phyloP scores from a whole-genome alignment of 192 early-diverging fungal species.

The Linnemannia hyalina region DNA sequence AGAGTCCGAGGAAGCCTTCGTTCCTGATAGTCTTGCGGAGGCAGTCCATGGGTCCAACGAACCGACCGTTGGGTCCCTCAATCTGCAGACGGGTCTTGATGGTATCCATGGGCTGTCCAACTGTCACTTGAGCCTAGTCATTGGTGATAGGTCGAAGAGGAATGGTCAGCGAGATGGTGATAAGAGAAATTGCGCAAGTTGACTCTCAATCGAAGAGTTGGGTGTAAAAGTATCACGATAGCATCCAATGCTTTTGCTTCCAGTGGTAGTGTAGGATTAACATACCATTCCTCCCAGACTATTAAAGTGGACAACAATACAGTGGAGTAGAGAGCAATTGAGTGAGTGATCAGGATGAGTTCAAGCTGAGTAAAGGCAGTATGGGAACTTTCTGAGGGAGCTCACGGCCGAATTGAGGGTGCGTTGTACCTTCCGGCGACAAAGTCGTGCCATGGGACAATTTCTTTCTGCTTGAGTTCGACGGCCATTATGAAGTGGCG shows the following conservation, averaged over 20 bases:
- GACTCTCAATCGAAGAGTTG: not conserved
- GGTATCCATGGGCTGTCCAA: constrained; percentile 90
- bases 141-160: not conserved
- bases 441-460: constrained; percentile 55
- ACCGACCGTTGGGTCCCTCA: constrained; percentile 65
- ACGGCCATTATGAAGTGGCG: not conserved
- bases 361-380: not conserved
- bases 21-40: constrained; percentile 83
- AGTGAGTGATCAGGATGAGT: not conserved
- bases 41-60: constrained; percentile 86
- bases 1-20: constrained; percentile 82
- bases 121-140: constrained; percentile 57
- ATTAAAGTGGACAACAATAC: not conserved
- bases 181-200: not conserved
- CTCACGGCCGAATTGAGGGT: not conserved
- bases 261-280: not conserved
- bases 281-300: constrained; percentile 55
- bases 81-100: constrained; percentile 87
- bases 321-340: not conserved
- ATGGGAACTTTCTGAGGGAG: not conserved
- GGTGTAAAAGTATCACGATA: not conserved
- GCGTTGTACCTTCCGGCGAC: constrained; percentile 50
- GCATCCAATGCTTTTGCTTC: not conserved
- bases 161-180: not conserved
- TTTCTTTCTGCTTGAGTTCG: constrained; percentile 44